A percentile compares a stretch with the other conserved stretches of the same genome.
These are phyloP conservation scores for Tremella yokohamensis DNA, from an alignment of 768 basidiomycete species.

Conservation along the genomic window DNA sequence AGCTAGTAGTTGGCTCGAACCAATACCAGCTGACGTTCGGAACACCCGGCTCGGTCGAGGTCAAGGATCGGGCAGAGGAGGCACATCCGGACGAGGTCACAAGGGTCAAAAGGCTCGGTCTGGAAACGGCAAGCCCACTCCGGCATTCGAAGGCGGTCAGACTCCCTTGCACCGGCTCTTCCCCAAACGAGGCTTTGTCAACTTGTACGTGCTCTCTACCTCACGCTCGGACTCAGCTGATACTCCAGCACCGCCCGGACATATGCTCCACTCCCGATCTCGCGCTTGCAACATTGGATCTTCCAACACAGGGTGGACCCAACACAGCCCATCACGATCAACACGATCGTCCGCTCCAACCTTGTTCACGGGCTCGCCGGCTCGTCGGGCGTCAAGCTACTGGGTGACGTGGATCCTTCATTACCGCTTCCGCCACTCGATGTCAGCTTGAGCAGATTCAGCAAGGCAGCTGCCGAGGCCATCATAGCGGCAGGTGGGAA, in stretches of 20 bases:
- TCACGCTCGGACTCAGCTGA: neutral
- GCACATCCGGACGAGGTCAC: slow-evolving; percentile 87
- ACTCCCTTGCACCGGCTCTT: slow-evolving; percentile 85
- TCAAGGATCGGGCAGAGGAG: slow-evolving; percentile 83
- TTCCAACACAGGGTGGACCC: slow-evolving; percentile 75
- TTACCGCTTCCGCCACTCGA: slow-evolving; percentile 60
- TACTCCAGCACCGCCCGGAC: slow-evolving; percentile 48
- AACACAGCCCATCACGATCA: slow-evolving; percentile 80
- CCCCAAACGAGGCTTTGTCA: slow-evolving; percentile 91
- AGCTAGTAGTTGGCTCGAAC: neutral
- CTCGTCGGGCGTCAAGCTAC: slow-evolving; percentile 75
- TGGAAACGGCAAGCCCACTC: slow-evolving; percentile 73
- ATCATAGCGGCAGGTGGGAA: slow-evolving; percentile 78
- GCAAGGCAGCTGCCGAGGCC: slow-evolving; percentile 76
- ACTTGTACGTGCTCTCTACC: slow-evolving; percentile 62
- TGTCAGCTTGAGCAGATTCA: slow-evolving; percentile 78
- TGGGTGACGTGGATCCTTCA: slow-evolving; percentile 58
- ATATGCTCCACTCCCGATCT: slow-evolving; percentile 79
- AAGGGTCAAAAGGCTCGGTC: slow-evolving; percentile 94
- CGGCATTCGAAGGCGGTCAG: slow-evolving; percentile 94
- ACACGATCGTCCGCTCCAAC: slow-evolving; percentile 75
- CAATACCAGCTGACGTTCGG: neutral
- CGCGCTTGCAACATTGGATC: slow-evolving; percentile 87
- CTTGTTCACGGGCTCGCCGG: slow-evolving; percentile 80
- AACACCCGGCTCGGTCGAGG: slow-evolving; percentile 63